phyloP scores from a whole-genome alignment of 768 basidiomycete species.

The Serendipita sp. region DNA sequence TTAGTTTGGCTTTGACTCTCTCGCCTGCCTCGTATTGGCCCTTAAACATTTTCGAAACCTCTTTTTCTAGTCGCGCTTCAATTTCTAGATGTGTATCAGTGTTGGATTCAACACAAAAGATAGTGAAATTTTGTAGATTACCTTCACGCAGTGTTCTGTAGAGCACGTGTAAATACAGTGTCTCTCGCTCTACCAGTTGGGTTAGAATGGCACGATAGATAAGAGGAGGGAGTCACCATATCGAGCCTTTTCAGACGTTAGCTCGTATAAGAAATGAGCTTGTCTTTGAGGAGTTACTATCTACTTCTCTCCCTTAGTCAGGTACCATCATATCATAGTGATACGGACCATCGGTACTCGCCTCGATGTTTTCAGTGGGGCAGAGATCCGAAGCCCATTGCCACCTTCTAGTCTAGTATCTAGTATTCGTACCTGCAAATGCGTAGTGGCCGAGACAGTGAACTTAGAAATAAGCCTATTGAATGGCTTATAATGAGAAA shows the following conservation, averaged over 20 bases:
- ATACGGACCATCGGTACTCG: constrained; percentile 32
- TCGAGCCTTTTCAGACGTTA: constrained; percentile 41
- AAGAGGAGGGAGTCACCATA: constrained; percentile 28
- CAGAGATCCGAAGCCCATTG: neutral
- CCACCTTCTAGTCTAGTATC: constrained; percentile 35
- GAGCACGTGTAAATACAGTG: constrained; percentile 44
- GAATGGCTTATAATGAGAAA: neutral
- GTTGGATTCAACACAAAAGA: neutral
- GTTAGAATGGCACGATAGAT: neutral
- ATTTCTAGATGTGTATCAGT: constrained; percentile 4
- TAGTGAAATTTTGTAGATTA: constrained; percentile 17
- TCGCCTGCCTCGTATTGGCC: neutral
- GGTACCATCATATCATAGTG: neutral
- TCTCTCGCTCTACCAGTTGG: constrained; percentile 35
- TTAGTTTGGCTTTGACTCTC: constrained; percentile 17
- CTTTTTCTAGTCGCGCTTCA: constrained; percentile 8
- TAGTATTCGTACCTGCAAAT: constrained; percentile 62
- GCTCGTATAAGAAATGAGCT: constrained; percentile 63
- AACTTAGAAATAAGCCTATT: constrained; percentile 78
- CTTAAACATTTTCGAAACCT: constrained; percentile 6
- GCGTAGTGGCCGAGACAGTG: constrained; percentile 66
- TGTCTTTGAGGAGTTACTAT: constrained; percentile 60
- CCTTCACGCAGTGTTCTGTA: constrained; percentile 79
- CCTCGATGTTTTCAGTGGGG: constrained; percentile 12
- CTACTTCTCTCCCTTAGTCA: constrained; percentile 22